Conservation (phyloP, 805 yeast species). For the Ascoidea rubescens region DNA sequence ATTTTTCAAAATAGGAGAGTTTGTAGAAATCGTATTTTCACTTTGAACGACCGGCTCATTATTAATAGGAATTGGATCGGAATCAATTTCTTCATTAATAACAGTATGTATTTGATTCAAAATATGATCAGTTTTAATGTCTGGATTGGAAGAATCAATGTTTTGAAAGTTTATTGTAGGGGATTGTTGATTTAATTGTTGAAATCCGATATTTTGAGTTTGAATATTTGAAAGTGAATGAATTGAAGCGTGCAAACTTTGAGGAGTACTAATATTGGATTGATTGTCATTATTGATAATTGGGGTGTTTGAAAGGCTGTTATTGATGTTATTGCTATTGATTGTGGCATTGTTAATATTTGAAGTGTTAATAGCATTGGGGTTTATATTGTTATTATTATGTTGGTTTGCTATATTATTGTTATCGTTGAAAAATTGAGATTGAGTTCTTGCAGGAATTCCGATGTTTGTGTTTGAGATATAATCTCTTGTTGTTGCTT, state of each 20-base stretch:
- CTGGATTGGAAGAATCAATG: not conserved
- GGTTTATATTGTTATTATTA: conserved; percentile 1
- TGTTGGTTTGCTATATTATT: conserved; percentile 1
- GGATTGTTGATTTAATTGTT: conserved; percentile 10
- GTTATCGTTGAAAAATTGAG: conserved; percentile 17
- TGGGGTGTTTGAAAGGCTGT: not conserved
- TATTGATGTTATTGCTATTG: conserved; percentile 4
- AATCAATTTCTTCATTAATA: not conserved
- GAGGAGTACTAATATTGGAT: not conserved
- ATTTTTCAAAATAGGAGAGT: not conserved
- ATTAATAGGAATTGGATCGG: not conserved
- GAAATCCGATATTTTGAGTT: conserved; percentile 1
- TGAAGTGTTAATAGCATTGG: not conserved
- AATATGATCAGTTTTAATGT: conserved; percentile 13
- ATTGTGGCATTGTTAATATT: not conserved
- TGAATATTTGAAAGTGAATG: not conserved
- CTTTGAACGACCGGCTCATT: not conserved
- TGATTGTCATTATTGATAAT: not conserved
- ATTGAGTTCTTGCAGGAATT: conserved; percentile 5
- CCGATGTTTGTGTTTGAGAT: not conserved
- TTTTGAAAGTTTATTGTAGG: conserved; percentile 1
- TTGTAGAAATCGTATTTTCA: not conserved
- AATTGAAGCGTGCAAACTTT: not conserved
- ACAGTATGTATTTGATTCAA: conserved; percentile 22
- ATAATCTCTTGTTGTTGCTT: not conserved